These are phyloP conservation scores for Isatis tinctoria DNA, from an alignment of 345 rosid species.

Conservation along the genomic window DNA sequence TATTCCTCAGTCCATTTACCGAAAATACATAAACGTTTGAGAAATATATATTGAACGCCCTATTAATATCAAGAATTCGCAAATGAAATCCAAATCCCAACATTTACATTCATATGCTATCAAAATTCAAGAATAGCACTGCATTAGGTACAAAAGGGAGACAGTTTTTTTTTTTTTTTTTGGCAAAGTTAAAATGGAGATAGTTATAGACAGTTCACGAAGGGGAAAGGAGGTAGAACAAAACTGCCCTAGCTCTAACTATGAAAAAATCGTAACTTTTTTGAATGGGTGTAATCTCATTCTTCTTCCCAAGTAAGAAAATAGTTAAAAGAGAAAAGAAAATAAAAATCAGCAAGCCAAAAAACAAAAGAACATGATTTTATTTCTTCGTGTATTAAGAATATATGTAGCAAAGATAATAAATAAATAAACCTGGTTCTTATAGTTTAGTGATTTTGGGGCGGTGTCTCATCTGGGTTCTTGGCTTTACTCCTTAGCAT, in stretches of 20 bases:
- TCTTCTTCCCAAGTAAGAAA: not conserved
- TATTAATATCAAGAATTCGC: not conserved
- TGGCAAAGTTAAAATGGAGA: not conserved
- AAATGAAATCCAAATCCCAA: not conserved
- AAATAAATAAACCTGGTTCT: conserved; percentile 9
- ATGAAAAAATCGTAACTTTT: not conserved
- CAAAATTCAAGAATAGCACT: not conserved
- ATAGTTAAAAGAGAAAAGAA: not conserved
- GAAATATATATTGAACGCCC: not conserved
- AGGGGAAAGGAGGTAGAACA: conserved; percentile 1
- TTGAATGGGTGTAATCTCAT: not conserved
- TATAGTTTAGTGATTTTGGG: conserved; percentile 21
- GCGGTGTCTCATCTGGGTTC: conserved; percentile 52
- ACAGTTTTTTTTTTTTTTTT: too few relatives aligned
- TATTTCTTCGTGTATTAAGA: not conserved
- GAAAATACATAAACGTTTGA: not conserved
- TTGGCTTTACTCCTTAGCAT: conserved; percentile 77
- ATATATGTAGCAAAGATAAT: not conserved
- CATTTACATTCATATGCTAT: not conserved
- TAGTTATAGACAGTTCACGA: not conserved
- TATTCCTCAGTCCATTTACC: not conserved
- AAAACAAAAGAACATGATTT: conserved; percentile 11
- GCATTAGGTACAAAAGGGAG: not conserved
- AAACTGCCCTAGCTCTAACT: not conserved
- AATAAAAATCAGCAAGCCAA: not conserved